These are phyloP conservation scores for Bombardia bombarda DNA, from an alignment of 495 filamentous ascomycete species.

Conservation along the genomic window DNA sequence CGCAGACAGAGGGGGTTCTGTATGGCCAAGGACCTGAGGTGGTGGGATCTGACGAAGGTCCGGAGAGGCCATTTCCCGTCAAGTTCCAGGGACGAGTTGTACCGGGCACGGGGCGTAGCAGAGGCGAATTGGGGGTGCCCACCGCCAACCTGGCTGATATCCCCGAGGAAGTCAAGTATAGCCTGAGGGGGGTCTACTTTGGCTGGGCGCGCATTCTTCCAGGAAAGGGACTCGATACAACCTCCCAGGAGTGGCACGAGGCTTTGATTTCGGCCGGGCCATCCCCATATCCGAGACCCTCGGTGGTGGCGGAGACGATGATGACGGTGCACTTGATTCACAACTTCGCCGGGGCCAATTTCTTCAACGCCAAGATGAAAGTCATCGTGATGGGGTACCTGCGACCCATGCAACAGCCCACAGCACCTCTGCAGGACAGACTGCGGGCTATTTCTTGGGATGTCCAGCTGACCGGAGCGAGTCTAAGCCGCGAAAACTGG, in stretches of 20 bases:
- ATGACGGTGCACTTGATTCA: constrained; percentile 37
- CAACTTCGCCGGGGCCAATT: constrained; percentile 32
- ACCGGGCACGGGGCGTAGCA: constrained; percentile 23
- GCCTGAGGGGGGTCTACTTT: constrained; percentile 53
- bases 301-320: constrained; percentile 29
- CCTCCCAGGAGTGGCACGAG: constrained; percentile 39
- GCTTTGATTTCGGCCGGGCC: constrained; percentile 44
- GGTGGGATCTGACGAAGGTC: constrained; percentile 39
- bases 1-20: background rate
- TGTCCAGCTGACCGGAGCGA: constrained; percentile 37
- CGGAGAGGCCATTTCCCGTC: constrained; percentile 50
- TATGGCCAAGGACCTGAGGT: constrained; percentile 7
- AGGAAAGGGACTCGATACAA: constrained; percentile 6
- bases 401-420: constrained; percentile 23
- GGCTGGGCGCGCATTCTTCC: constrained; percentile 47
- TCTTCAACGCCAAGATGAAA: constrained; percentile 33
- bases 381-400: constrained; percentile 51
- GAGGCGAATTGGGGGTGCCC: constrained; percentile 21
- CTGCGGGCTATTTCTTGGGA: constrained; percentile 41
- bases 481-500: constrained; percentile 50
- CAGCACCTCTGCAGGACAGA: constrained; percentile 26
- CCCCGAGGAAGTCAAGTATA: constrained; percentile 36
- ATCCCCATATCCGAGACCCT: constrained; percentile 28
- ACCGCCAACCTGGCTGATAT: constrained; percentile 38
- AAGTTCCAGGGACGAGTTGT: constrained; percentile 40